phyloP scores from a whole-genome alignment of 441 rosid genomes.

The Brassica hybrid region DNA sequence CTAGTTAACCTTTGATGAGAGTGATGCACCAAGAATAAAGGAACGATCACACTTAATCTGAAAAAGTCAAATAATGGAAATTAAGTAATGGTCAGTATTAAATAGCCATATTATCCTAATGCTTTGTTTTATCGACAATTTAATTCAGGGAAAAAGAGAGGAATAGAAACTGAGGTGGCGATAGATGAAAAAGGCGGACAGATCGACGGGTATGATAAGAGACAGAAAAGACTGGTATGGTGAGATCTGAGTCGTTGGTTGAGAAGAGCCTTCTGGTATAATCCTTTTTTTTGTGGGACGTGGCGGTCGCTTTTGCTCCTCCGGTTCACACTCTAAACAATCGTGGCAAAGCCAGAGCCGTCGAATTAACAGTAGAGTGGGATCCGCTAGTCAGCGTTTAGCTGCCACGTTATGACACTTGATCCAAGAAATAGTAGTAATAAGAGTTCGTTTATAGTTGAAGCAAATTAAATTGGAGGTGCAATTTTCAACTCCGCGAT shows the following conservation, averaged over 20 bases:
- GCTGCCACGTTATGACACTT: not conserved
- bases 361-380: not conserved
- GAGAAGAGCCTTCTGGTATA: slow-evolving; percentile 36
- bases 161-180: slow-evolving; percentile 22
- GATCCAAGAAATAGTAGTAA: slow-evolving; percentile 28
- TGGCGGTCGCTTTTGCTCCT: slow-evolving; percentile 40
- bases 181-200: slow-evolving; percentile 29
- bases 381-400: not conserved
- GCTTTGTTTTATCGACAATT: not conserved
- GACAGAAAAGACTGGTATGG: slow-evolving; percentile 31
- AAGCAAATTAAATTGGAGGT: slow-evolving; percentile 3
- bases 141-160: not conserved
- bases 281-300: slow-evolving; percentile 17
- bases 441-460: slow-evolving; percentile 13
- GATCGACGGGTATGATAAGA: slow-evolving; percentile 35
- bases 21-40: slow-evolving; percentile 29
- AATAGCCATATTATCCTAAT: slow-evolving; percentile 25
- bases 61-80: slow-evolving; percentile 30
- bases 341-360: slow-evolving; percentile 39
- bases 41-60: slow-evolving; percentile 9
- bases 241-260: slow-evolving; percentile 28
- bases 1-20: slow-evolving; percentile 32
- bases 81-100: slow-evolving; percentile 38
- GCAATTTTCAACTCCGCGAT: not conserved
- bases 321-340: not conserved